Evolutionary conservation across 192 early-diverging fungal species (phyloP), one percentile per base, ranked within the genome.

Genomic region (Pecoramyces ruminantium): DNA sequence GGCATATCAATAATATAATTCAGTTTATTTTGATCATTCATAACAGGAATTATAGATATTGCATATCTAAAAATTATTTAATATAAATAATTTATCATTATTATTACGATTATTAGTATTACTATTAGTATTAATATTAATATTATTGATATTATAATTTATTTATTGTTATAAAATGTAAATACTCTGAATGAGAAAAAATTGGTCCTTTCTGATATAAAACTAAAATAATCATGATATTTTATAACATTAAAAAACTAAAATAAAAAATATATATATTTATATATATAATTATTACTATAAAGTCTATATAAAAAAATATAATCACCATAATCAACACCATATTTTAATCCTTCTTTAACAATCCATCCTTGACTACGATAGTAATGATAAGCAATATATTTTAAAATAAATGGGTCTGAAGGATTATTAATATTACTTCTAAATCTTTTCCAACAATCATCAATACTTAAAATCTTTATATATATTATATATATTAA

Each of bases 341-440:
- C 95, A 84, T 94, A 97, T 83, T 97, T 97, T 40, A 93, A 80
- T 4, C 96, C 96, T 81, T 89, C 87, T 83, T 90, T 90, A 5
- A 94, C 93, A 14, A 94, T 90, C 96, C 96, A 97, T 2, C 94
- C 93, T 17, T 87, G 87, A 30, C 91, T 90, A 13, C 94, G 87
- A 83, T 93, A 97, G 84, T 95, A 89, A 80, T 93, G 94, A 84
- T 95, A 97, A 0, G 89, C 94, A 2, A 90, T 91, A 84, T 96
- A 95, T 34, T 86, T 84, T 2, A 91, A 82, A 16, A 86, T 86
- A 83, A 95, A 94, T 4, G 84, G 82, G n/a, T 86, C 51, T n/a
- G 51, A 25, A 9, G 51, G 25, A 67, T 67, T 9, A n/a, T n/a
- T 67, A 67, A 67, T 67, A 67, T 67, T 11, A 0, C 84, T 38